Evolutionary conservation across 345 rosid species (phyloP), one percentile per base, ranked within the genome.

Genomic region (Acer saccharum): DNA sequence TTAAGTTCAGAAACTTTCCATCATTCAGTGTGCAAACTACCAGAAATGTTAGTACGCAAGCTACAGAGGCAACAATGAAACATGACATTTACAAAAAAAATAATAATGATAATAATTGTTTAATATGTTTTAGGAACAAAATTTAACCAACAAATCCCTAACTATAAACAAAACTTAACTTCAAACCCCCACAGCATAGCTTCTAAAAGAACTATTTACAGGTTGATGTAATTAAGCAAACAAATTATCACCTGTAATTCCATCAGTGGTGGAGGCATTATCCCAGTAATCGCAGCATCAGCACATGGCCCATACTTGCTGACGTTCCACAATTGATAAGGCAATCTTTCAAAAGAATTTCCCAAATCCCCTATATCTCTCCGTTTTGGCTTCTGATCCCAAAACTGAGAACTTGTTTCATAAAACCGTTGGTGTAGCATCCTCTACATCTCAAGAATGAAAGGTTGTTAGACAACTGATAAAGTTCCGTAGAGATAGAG

Each of bases 231-330:
- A 78, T 57, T 29, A 57, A 68, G 75, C 39, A 73, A 66, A 65
- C 61, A 54, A 48, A 29, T 32, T 74, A 18, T 78, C 80, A 96
- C 99, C 98, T 96, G 94, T 83, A 76, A 80, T 85, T 96, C 99
- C 83, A 96, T 82, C 55, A 96, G 81, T 2, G 99, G 98, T 76
- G 99, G 98, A 60, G 97, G 95, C 92, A 96, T 93, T 77, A 94
- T 76, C 57, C 97, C 98, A 54, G 95, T 94, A 70, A 96, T 87
- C 63, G 97, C 95, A 10, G 95, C 97, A 86, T 96, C 97, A 32
- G 88, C 91, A 74, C 95, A 91, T 17, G 75, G 69, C 46, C 99
- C 99, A 76, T 86, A 87, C 88, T 94, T 96, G 78, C 82, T 92
- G 23, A 94, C 92, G 77, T 89, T 89, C 99, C 99, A 96, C 76